These are phyloP conservation scores for Mycena filopes DNA, from an alignment of 768 basidiomycete genomes.

Conservation along the genomic window DNA sequence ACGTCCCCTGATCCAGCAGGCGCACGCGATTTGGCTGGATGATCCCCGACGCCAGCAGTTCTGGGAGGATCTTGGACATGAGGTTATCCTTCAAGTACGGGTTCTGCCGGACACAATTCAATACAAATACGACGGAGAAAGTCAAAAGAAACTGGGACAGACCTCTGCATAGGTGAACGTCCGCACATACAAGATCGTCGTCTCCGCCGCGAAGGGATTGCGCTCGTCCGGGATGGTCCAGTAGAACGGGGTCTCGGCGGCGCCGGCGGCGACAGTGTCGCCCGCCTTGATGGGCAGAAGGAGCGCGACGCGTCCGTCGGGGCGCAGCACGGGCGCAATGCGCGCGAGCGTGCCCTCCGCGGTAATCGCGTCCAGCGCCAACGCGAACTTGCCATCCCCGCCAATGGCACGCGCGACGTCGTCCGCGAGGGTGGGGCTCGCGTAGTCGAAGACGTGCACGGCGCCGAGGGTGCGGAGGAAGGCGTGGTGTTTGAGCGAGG, in stretches of 20 bases:
- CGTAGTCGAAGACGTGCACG: conserved; percentile 48
- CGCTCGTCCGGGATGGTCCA: not conserved
- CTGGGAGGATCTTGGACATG: conserved; percentile 58
- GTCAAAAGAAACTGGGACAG: not conserved
- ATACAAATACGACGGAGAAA: not conserved
- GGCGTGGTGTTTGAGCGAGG: conserved; percentile 45
- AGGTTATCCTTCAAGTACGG: conserved; percentile 53
- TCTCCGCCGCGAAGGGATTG: conserved; percentile 32
- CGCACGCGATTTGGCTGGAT: conserved; percentile 55
- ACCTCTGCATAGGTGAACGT: conserved; percentile 17
- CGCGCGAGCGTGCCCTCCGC: conserved; percentile 41
- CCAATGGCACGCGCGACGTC: conserved; percentile 42
- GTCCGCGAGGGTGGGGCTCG: conserved; percentile 38
- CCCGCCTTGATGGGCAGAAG: conserved; percentile 44
- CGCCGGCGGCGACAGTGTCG: conserved; percentile 26
- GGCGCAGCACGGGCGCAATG: conserved; percentile 39
- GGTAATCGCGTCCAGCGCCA: conserved; percentile 44
- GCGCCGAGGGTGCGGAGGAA: conserved; percentile 49
- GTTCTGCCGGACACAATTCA: conserved; percentile 42
- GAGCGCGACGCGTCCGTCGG: conserved; percentile 41
- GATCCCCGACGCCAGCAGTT: conserved; percentile 48
- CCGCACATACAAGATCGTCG: conserved; percentile 50
- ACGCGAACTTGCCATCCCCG: conserved; percentile 34
- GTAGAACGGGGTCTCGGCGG: conserved; percentile 13
- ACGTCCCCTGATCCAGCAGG: conserved; percentile 53